Evolutionary conservation across 768 basidiomycete genomes (phyloP).

Genomic region (Mycena filopes): DNA sequence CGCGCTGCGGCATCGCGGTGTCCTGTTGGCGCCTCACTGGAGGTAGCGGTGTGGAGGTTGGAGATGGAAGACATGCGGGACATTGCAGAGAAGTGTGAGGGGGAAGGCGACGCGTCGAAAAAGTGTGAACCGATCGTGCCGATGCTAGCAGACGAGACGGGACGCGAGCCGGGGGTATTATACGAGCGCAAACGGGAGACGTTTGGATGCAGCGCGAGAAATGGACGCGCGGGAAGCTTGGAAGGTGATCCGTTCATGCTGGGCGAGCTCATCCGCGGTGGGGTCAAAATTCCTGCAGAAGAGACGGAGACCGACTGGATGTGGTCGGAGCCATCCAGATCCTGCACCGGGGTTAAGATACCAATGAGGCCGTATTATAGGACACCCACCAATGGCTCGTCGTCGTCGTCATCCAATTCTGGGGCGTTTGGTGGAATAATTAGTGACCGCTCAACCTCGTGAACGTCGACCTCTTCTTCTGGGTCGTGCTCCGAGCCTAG

Average conservation of each 20-base stretch:
- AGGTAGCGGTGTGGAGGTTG: constrained; percentile 50
- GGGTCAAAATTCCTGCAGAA: constrained; percentile 48
- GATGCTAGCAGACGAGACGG: constrained; percentile 53
- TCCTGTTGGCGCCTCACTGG: constrained; percentile 37
- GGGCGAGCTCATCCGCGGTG: constrained; percentile 54
- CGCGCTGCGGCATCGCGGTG: constrained; percentile 43
- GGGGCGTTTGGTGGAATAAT: constrained; percentile 39
- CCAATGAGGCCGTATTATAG: neutral
- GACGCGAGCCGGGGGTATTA: constrained; percentile 60
- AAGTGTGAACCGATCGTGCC: constrained; percentile 56
- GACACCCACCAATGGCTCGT: constrained; percentile 42
- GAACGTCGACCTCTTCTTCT: constrained; percentile 54
- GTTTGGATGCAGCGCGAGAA: constrained; percentile 77
- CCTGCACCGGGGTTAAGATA: constrained; percentile 35
- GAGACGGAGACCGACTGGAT: constrained; percentile 52
- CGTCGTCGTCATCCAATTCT: constrained; percentile 40
- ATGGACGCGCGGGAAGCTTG: constrained; percentile 60
- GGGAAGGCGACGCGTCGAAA: constrained; percentile 61
- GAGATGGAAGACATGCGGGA: constrained; percentile 76
- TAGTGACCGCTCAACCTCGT: constrained; percentile 59
- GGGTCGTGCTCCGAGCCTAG: constrained; percentile 72
- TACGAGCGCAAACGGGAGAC: constrained; percentile 84
- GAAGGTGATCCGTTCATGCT: constrained; percentile 44
- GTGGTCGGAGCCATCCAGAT: constrained; percentile 47
- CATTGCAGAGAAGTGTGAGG: constrained; percentile 76